These are phyloP conservation scores for Mrakia frigida DNA, from an alignment of 768 basidiomycete species.

Conservation along the genomic window DNA sequence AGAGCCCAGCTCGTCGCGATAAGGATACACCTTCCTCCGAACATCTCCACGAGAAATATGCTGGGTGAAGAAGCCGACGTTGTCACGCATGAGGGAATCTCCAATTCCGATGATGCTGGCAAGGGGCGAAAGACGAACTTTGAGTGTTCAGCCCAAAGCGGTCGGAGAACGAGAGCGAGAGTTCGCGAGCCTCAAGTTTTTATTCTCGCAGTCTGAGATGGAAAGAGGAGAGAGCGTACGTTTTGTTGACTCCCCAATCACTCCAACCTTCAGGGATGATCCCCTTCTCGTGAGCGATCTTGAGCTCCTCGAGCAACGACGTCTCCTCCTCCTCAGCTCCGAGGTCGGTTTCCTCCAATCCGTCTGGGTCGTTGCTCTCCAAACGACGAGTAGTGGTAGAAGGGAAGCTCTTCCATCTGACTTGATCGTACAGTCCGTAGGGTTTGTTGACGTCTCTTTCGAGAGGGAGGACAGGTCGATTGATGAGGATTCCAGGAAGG, in stretches of 20 bases:
- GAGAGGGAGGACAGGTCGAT: slow-evolving; percentile 5
- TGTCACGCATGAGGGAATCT: slow-evolving; percentile 28
- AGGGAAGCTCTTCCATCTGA: slow-evolving; percentile 20
- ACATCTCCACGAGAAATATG: slow-evolving; percentile 17
- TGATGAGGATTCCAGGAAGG: slow-evolving; percentile 3
- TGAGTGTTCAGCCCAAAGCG: no score
- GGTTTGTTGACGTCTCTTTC: neutral
- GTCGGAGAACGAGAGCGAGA: no score
- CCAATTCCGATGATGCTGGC: slow-evolving; percentile 27
- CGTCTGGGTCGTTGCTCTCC: neutral
- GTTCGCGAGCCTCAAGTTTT: no score
- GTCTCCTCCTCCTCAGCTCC: neutral
- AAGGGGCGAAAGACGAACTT: no score
- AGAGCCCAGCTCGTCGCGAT: neutral
- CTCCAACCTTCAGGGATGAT: neutral
- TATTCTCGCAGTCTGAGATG: no score
- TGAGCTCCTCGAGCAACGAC: slow-evolving; percentile 18
- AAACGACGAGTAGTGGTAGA: neutral
- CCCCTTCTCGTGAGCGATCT: neutral
- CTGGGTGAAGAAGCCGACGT: slow-evolving; percentile 21
- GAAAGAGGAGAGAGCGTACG: neutral
- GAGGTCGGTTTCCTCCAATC: neutral
- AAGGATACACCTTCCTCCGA: neutral
- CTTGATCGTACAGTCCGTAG: slow-evolving; percentile 9
- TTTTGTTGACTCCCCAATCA: slow-evolving; percentile 27